Base-by-base conservation (phyloP, 1,284 basidiomycete species). In the Ganoderma meredithae region DNA sequence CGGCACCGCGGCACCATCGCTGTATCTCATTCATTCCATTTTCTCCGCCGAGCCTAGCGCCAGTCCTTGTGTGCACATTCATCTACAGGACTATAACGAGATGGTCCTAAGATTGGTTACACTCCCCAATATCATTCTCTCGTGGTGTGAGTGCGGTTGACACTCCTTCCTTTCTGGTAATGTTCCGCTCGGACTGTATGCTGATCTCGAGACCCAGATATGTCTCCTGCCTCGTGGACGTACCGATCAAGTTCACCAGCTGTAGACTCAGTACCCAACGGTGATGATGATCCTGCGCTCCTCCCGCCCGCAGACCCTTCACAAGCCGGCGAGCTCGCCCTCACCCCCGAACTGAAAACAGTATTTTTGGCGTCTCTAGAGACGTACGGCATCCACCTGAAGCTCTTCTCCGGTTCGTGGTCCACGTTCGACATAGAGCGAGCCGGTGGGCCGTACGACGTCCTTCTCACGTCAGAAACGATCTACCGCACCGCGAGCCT, bases 21-120 rank as follows among this genome's bases (percentile, higher is more conserved):
- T 95, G 7, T 95, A 89, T 73, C 79, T 97, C 60, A 82, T 98
- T 0, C 83, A 85, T 10, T 80, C 85, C 40, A 76, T 97, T 6
- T 88, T 97, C 60, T 80, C 82, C 3, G 76, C 75, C 5, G 62
- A 66, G 74, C 47, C 73, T 68, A 22, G 60, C 27, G 31, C 61
- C 15, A 80, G 80, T 56, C 90, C 90, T 0, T 81, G 86, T 4
- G 76, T 98, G 0, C 81, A 86, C 5, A 76, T 98, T n/a, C 92
- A 96, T 74, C 81, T 99, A 3, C 96, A 98, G 83, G 97, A 99
- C 80, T 99, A 97, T 83, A 99, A 99, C 76, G 80, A 83, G 0
- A 88, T 93, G 17, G 95, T 97, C 1, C 81, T 98, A 0, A 87
- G 91, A 60, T 87, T 97, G 2, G 91, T 95, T 47, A 96, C 96